A percentile compares a stretch with the other conserved stretches of the same genome.
phyloP scores from a whole-genome alignment of 192 early-diverging fungal species.

The Obelidium mucronatum region DNA sequence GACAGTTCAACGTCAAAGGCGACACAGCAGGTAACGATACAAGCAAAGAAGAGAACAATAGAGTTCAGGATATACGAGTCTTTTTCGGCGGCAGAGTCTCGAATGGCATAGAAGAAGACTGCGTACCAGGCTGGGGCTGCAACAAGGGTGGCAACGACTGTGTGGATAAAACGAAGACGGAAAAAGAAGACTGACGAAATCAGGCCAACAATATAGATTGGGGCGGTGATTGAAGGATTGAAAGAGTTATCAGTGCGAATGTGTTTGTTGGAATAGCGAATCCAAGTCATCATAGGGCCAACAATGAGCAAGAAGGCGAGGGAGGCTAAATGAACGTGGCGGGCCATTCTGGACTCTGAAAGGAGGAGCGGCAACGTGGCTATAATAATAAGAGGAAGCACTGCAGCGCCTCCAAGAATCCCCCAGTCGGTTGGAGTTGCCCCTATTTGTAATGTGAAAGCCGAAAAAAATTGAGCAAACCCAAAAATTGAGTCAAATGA shows the following conservation, averaged over 20 bases:
- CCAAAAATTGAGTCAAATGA: neutral
- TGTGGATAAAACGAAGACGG: constrained; percentile 52
- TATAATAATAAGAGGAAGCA: constrained; percentile 24
- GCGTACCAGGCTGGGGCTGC: constrained; percentile 49
- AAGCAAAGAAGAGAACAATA: constrained; percentile 48
- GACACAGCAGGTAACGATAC: constrained; percentile 47
- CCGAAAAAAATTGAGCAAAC: neutral
- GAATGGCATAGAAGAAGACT: constrained; percentile 36
- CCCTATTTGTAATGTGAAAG: constrained; percentile 14
- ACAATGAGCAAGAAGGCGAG: constrained; percentile 45
- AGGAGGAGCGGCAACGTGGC: constrained; percentile 13
- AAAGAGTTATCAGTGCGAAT: constrained; percentile 26
- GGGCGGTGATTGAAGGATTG: constrained; percentile 47
- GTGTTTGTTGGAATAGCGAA: constrained; percentile 43
- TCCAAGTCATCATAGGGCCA: constrained; percentile 53
- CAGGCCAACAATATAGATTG: constrained; percentile 56
- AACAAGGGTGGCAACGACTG: constrained; percentile 42
- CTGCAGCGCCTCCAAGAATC: constrained; percentile 19
- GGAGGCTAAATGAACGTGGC: constrained; percentile 48
- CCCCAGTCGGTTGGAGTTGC: constrained; percentile 31
- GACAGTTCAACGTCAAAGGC: constrained; percentile 56
- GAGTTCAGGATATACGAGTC: constrained; percentile 38
- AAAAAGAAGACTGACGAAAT: constrained; percentile 55
- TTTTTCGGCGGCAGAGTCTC: constrained; percentile 3
- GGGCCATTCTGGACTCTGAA: constrained; percentile 15